Percentiles rank a stretch among this genome's conserved stretches.
phyloP scores from a whole-genome alignment of 371 early-diverging fungal genomes.

The Saksenaea oblongispora region DNA sequence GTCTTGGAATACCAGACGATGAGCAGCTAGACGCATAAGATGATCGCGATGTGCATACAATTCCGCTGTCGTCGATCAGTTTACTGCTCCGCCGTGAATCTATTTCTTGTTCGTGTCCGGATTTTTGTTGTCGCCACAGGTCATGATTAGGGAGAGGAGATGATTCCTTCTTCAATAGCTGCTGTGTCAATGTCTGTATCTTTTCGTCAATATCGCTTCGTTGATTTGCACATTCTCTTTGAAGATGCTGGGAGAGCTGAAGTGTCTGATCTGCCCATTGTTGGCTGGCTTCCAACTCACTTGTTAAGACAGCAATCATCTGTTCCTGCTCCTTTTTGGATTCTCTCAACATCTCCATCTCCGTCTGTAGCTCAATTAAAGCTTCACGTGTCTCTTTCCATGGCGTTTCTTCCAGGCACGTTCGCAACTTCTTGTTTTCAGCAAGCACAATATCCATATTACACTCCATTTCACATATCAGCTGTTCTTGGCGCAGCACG shows the following conservation, averaged over 20 bases:
- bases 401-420: slow-evolving; percentile 5
- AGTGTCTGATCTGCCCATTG: not conserved
- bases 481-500: slow-evolving; percentile 18
- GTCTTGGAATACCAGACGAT: not conserved
- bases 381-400: slow-evolving; percentile 11
- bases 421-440: slow-evolving; percentile 7
- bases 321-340: slow-evolving; percentile 14
- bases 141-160: not conserved
- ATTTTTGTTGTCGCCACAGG: not conserved
- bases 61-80: not conserved
- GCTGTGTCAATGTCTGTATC: slow-evolving; percentile 13
- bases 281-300: slow-evolving; percentile 11
- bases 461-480: slow-evolving; percentile 14
- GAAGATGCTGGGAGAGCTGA: not conserved
- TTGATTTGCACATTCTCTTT: slow-evolving; percentile 11
- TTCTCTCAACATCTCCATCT: slow-evolving; percentile 7
- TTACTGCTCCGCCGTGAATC: not conserved
- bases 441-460: not conserved
- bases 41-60: not conserved
- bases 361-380: not conserved
- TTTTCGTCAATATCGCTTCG: slow-evolving; percentile 18
- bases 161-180: slow-evolving; percentile 17
- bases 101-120: not conserved
- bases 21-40: not conserved
- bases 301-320: slow-evolving; percentile 2